Conservation (phyloP, 805 yeast genomes). For the Wickerhamomyces bovis region DNA sequence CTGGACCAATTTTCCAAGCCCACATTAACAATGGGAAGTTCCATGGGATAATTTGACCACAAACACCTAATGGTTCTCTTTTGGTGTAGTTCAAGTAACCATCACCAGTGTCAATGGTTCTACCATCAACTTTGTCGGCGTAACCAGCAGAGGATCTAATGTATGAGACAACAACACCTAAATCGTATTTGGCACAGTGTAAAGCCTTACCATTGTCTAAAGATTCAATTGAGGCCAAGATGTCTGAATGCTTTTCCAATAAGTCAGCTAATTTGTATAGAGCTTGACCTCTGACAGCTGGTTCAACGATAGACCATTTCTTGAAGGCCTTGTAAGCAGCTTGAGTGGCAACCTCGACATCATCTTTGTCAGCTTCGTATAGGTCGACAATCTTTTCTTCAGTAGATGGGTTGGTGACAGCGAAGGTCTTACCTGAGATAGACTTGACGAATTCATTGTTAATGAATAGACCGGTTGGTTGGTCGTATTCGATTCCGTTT, state of each 20-base stretch:
- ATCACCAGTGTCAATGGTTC: slow-evolving; percentile 42
- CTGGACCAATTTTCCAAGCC: slow-evolving; percentile 66
- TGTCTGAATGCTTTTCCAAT: slow-evolving; percentile 41
- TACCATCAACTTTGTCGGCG: slow-evolving; percentile 47
- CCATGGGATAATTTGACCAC: slow-evolving; percentile 72
- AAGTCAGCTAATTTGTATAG: slow-evolving; percentile 43
- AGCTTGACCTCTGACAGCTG: slow-evolving; percentile 35
- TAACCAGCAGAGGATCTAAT: slow-evolving; percentile 49
- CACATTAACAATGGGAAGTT: slow-evolving; percentile 65
- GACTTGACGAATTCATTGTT: slow-evolving; percentile 56
- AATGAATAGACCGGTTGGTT: slow-evolving; percentile 61
- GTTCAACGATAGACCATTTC: slow-evolving; percentile 41
- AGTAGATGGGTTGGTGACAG: slow-evolving; percentile 51
- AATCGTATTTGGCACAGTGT: slow-evolving; percentile 42
- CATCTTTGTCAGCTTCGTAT: slow-evolving; percentile 44
- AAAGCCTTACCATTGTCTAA: slow-evolving; percentile 51
- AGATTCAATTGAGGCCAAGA: slow-evolving; percentile 44
- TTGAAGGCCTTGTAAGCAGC: slow-evolving; percentile 70
- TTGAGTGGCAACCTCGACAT: slow-evolving; percentile 46
- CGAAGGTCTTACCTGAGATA: slow-evolving; percentile 48
- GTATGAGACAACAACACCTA: slow-evolving; percentile 39
- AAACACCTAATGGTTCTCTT: slow-evolving; percentile 63
- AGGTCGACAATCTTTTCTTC: slow-evolving; percentile 54
- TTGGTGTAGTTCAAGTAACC: slow-evolving; percentile 48
- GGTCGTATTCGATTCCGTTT: slow-evolving; percentile 48